phyloP scores from a whole-genome alignment of 148 eudicot species.

The Cornus florida region DNA sequence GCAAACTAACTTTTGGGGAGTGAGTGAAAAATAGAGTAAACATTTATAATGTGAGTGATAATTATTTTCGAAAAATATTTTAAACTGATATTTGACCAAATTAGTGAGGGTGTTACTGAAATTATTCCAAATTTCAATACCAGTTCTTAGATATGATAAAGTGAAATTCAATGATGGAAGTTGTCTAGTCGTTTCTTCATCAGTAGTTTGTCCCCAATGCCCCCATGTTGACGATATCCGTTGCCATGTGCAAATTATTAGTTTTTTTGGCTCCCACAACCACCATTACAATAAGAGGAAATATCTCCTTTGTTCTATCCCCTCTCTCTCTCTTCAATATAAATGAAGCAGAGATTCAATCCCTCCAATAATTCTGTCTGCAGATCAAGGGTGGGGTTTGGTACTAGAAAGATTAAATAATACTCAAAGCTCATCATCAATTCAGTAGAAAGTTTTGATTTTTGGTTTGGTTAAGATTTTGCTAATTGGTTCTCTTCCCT shows the following conservation, averaged over 20 bases:
- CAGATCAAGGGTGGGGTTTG: conserved; percentile 21
- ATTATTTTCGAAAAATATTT: too few species aligned
- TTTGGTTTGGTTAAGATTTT: conserved; percentile 1
- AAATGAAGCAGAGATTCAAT: conserved; percentile 4
- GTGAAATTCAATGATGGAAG: too few species aligned
- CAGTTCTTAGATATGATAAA: too few species aligned
- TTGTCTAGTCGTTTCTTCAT: not conserved
- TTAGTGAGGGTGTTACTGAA: too few species aligned
- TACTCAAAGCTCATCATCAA: not conserved
- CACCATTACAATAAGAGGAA: not conserved
- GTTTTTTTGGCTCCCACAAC: conserved; percentile 19
- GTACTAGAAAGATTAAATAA: conserved; percentile 5
- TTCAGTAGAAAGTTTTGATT: not conserved
- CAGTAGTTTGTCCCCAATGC: conserved; percentile 1
- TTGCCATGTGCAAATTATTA: conserved; percentile 17
- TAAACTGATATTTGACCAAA: too few species aligned
- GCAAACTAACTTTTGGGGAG: too few species aligned
- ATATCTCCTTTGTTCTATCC: not conserved
- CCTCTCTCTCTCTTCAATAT: not conserved
- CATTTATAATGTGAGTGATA: too few species aligned
- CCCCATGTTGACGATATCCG: conserved; percentile 21
- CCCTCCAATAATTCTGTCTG: conserved; percentile 18
- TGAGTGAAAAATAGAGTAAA: too few species aligned
- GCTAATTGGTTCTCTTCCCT: conserved; percentile 14
- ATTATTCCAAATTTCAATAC: too few species aligned